phyloP scores from a whole-genome alignment of 1,139 yeast species.

The Hansenula lynferdii region DNA sequence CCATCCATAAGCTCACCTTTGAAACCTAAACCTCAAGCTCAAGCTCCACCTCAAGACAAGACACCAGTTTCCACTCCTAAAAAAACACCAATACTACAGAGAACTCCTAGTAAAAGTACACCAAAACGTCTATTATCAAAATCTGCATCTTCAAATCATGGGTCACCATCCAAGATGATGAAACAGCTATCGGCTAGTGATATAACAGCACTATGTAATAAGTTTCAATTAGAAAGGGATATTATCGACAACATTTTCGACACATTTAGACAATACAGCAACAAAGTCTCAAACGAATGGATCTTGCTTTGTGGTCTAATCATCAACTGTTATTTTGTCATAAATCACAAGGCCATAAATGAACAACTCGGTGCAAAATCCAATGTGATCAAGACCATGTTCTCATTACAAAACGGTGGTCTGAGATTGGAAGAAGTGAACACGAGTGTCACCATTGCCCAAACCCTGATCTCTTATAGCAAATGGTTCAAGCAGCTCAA shows the following conservation, averaged over 20 bases:
- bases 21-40: too few species aligned
- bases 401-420: slow-evolving; percentile 50
- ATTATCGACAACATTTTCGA: slow-evolving; percentile 46
- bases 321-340: slow-evolving; percentile 50
- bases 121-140: not conserved
- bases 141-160: not conserved
- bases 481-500: slow-evolving; percentile 50
- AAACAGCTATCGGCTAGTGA: slow-evolving; percentile 39
- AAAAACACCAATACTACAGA: not conserved
- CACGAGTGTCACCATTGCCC: slow-evolving; percentile 48
- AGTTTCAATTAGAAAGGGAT: slow-evolving; percentile 54
- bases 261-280: slow-evolving; percentile 45
- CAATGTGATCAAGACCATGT: slow-evolving; percentile 44
- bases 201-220: slow-evolving; percentile 54
- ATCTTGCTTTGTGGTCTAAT: slow-evolving; percentile 65
- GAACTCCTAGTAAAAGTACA: not conserved
- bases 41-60: not conserved
- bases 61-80: not conserved
- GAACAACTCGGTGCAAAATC: slow-evolving; percentile 45
- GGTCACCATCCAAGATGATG: slow-evolving; percentile 14
- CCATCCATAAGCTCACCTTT: not conserved
- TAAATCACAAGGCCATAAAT: slow-evolving; percentile 43
- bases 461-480: slow-evolving; percentile 47
- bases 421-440: slow-evolving; percentile 41
- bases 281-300: slow-evolving; percentile 61